A percentile compares a stretch with the other conserved stretches of the same genome.
Conservation (phyloP, 2,329 filamentous ascomycete species). For the Hortaea werneckii region DNA sequence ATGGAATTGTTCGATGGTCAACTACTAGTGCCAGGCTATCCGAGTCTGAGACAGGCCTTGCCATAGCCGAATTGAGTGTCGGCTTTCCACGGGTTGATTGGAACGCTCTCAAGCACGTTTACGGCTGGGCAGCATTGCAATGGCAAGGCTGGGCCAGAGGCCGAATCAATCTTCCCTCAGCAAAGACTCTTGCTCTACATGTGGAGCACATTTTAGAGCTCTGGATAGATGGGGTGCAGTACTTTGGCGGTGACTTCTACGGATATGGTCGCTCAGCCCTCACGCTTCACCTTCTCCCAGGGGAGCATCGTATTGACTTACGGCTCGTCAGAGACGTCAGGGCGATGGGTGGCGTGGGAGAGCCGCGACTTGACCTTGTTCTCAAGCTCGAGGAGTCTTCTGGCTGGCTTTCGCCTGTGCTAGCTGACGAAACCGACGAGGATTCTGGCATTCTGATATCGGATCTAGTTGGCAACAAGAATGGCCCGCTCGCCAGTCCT, state of each 20-base stretch:
- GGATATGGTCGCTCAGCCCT: conserved; percentile 40
- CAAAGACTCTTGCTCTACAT: conserved; percentile 32
- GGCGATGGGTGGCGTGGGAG: conserved; percentile 42
- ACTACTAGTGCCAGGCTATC: conserved; percentile 25
- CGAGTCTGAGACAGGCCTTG: conserved; percentile 22
- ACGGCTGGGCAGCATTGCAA: conserved; percentile 50
- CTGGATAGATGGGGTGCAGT: conserved; percentile 41
- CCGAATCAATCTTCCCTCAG: conserved; percentile 28
- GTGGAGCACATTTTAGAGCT: conserved; percentile 43
- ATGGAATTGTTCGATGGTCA: conserved; percentile 44
- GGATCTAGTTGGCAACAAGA: conserved; percentile 35
- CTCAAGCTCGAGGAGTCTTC: conserved; percentile 24
- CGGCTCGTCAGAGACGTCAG: conserved; percentile 48
- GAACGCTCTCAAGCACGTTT: conserved; percentile 42
- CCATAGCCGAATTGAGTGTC: conserved; percentile 30
- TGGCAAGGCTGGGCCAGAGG: conserved; percentile 50
- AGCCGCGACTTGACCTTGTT: conserved; percentile 35
- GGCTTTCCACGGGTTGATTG: conserved; percentile 44
- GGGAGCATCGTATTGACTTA: conserved; percentile 42
- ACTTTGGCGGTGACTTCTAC: conserved; percentile 51
- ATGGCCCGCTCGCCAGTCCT: conserved; percentile 36
- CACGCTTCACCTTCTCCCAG: conserved; percentile 40
- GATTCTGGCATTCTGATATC: conserved; percentile 32
- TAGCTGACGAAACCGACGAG: conserved; percentile 4
- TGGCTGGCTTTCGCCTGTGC: conserved; percentile 14